phyloP scores from a whole-genome alignment of 768 basidiomycete genomes.

The Sutorius australiensis region DNA sequence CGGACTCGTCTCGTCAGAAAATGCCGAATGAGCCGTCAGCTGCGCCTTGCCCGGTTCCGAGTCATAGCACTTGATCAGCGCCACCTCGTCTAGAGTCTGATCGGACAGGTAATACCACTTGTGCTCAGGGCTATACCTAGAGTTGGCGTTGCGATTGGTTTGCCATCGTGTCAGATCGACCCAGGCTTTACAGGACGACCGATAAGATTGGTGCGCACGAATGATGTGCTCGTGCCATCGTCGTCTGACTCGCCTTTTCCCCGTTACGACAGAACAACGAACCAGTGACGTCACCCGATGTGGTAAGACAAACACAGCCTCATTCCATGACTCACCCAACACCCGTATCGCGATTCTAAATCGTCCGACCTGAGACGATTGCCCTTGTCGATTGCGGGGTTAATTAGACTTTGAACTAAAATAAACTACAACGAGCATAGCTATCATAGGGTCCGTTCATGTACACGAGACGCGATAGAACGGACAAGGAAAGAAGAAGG shows the following conservation, averaged over 20 bases:
- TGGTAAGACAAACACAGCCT: not conserved
- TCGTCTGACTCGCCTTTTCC: not conserved
- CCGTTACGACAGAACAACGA: no score
- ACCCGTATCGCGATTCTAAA: not conserved
- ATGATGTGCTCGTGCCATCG: no score
- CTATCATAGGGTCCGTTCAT: not conserved
- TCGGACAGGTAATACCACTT: constrained; percentile 37
- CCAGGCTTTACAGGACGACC: not conserved
- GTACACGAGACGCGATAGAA: not conserved
- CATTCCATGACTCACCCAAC: no score
- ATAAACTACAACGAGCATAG: constrained; percentile 26
- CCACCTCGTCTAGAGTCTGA: constrained; percentile 8
- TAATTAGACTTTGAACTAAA: constrained; percentile 21
- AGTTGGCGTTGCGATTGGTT: constrained; percentile 9
- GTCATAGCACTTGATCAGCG: constrained; percentile 42
- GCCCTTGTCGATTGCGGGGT: not conserved
- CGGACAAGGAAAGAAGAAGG: not conserved
- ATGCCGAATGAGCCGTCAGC: constrained; percentile 31
- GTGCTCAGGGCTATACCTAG: constrained; percentile 34
- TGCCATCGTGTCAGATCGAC: not conserved
- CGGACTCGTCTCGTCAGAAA: constrained; percentile 33
- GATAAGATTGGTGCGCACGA: not conserved
- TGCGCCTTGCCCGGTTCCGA: constrained; percentile 35
- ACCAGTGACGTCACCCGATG: no score
- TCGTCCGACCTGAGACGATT: not conserved